phyloP scores from a whole-genome alignment of 2,329 filamentous ascomycete genomes.

The Pseudogymnoascus sp. region DNA sequence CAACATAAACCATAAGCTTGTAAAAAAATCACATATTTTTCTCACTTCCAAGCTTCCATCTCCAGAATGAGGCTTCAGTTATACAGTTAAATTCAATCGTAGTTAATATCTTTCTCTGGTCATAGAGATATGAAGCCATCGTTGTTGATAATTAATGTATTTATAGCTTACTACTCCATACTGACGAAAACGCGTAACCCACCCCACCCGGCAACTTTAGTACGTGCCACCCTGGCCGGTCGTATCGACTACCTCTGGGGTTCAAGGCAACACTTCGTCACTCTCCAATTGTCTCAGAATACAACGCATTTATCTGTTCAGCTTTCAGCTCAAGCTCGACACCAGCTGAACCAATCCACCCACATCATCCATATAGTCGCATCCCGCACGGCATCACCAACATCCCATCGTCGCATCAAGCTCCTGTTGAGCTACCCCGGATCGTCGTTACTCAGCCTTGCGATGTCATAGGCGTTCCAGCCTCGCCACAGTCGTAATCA shows the following conservation, averaged over 20 bases:
- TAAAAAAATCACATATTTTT: neutral
- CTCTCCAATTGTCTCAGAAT: neutral
- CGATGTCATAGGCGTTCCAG: constrained; percentile 7
- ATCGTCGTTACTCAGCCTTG: constrained; percentile 1
- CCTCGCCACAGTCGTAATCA: neutral
- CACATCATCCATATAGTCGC: neutral
- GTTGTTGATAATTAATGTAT: neutral
- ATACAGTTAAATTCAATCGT: neutral
- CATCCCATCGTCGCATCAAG: neutral
- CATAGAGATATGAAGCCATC: neutral
- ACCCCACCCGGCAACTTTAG: neutral
- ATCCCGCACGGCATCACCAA: neutral
- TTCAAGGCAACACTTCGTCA: neutral
- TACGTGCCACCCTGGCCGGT: neutral
- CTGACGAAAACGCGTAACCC: neutral
- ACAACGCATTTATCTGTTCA: neutral
- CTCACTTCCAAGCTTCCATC: neutral
- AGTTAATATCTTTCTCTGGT: neutral
- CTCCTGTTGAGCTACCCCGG: neutral
- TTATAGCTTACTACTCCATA: neutral
- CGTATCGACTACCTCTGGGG: neutral
- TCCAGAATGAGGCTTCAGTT: neutral
- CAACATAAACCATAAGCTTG: neutral
- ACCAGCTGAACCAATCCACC: neutral
- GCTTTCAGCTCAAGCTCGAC: neutral